Evolutionary conservation across 495 filamentous ascomycete genomes (phyloP).

Genomic region (Alectoria sarmentosa): DNA sequence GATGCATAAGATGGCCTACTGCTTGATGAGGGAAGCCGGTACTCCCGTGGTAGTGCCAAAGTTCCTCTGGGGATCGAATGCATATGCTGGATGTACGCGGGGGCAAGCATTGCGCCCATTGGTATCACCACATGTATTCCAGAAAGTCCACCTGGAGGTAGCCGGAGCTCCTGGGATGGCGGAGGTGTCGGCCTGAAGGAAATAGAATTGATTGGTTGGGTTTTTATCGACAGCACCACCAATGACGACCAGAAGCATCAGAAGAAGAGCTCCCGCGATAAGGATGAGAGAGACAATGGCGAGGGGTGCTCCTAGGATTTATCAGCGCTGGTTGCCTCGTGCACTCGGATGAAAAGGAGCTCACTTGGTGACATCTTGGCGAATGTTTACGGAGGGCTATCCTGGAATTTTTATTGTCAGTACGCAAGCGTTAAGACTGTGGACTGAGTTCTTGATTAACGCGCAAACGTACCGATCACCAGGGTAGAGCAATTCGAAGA

Average conservation of each 20-base stretch:
- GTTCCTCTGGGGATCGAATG: conserved; percentile 59
- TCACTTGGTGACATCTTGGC: conserved; percentile 17
- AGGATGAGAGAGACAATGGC: conserved; percentile 64
- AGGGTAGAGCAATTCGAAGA: neutral
- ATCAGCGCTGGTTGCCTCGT: conserved; percentile 9
- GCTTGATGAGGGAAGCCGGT: conserved; percentile 45
- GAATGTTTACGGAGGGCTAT: conserved; percentile 10
- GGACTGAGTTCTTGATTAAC: neutral
- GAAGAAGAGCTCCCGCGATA: conserved; percentile 61
- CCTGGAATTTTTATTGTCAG: conserved; percentile 7
- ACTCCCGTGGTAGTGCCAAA: conserved; percentile 52
- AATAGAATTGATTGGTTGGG: conserved; percentile 70
- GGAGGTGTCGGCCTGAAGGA: conserved; percentile 67
- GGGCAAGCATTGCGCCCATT: conserved; percentile 54
- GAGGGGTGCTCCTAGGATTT: conserved; percentile 38
- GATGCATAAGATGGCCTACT: conserved; percentile 31
- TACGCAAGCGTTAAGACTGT: conserved; percentile 1
- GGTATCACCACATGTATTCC: conserved; percentile 58
- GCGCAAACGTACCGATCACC: conserved; percentile 7
- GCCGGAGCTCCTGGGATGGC: conserved; percentile 59
- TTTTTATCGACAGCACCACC: conserved; percentile 52
- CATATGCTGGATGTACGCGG: conserved; percentile 47
- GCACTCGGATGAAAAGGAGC: conserved; percentile 12
- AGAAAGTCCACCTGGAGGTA: conserved; percentile 79
- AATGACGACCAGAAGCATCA: conserved; percentile 77